Evolutionary conservation across 1,139 yeast species (phyloP), one percentile per base, ranked within the genome.

Genomic region (Oligophagozyma castellii): DNA sequence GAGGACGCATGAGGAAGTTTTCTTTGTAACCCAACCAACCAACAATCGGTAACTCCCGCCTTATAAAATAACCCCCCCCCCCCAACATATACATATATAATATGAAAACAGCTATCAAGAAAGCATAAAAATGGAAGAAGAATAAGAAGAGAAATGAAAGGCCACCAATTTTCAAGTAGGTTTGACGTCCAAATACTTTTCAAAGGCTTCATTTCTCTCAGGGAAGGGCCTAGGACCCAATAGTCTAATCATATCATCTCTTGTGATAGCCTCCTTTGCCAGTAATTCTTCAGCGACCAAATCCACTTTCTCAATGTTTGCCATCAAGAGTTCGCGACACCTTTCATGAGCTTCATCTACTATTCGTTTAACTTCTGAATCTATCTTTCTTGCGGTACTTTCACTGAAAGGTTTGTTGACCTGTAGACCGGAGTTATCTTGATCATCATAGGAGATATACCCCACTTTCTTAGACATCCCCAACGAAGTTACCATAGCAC

Each of bases 381-480:
- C 99, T 42, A 92, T 84, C 30, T 69, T 44, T 35, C 67, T 64
- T 26, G 83, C 84, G 7, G 96, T 89, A 37, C 69, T 73, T 44
- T 86, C 95, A 56, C 94, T 80, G 55, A 76, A 89, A 5, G 95
- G 95, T 55, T 89, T 89, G 42, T 83, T 78, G 41, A 78, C 66
- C 39, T 60, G 58, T 25, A 57, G 49, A 1, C 61, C 60, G 23
- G 63, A 44, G 42, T 57, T 60, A 43, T 70, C 67, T 34, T 72
- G 78, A 38, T 67, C 67, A 32, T 76, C 77, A 49, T 74, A 83
- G 36, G 81, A 72, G 20, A 86, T 70, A 53, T 80, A 72, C 6
- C 92, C 92, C 28, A 78, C 59, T 42, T 72, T 68, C 5, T 65
- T 60, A 11, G 81, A 73, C 92, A 78, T 78, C 32, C 92, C 92